Evolutionary conservation across 129 eudicot genomes (phyloP).

Genomic region (Flaveria brownii): DNA sequence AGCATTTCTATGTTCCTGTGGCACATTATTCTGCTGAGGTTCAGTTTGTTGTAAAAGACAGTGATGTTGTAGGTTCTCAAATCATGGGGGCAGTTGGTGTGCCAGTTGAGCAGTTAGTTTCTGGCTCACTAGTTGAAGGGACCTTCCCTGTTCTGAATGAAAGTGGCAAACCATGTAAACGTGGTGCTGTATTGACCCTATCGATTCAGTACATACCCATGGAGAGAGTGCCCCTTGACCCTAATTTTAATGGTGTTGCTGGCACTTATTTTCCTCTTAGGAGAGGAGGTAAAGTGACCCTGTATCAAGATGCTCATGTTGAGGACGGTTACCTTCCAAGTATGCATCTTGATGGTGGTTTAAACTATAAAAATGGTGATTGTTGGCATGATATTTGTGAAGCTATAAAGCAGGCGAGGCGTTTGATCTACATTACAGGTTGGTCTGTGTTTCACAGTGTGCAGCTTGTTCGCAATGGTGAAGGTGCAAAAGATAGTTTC

Average conservation of each 20-base stretch:
- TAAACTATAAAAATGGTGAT: slow-evolving; percentile 36
- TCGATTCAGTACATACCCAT: slow-evolving; percentile 42
- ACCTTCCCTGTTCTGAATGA: slow-evolving; percentile 37
- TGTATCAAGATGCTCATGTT: slow-evolving; percentile 55
- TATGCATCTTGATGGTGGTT: slow-evolving; percentile 39
- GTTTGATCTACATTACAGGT: slow-evolving; percentile 47
- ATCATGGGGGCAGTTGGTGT: slow-evolving; percentile 44
- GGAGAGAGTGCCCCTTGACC: slow-evolving; percentile 25
- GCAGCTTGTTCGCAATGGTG: slow-evolving; percentile 44
- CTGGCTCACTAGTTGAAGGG: slow-evolving; percentile 34
- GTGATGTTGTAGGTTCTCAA: slow-evolving; percentile 43
- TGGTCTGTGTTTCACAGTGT: slow-evolving; percentile 44
- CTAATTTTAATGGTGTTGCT: slow-evolving; percentile 28
- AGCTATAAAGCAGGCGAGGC: slow-evolving; percentile 38
- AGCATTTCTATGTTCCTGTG: slow-evolving; percentile 44
- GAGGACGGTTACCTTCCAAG: slow-evolving; percentile 35
- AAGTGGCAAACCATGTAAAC: slow-evolving; percentile 35
- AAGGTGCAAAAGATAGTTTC: slow-evolving; percentile 27
- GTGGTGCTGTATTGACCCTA: slow-evolving; percentile 36
- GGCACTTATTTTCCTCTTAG: slow-evolving; percentile 48
- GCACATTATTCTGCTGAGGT: slow-evolving; percentile 44
- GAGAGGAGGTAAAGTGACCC: slow-evolving; percentile 51
- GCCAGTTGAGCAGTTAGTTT: slow-evolving; percentile 38
- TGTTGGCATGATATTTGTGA: slow-evolving; percentile 51
- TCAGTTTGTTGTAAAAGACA: slow-evolving; percentile 42